Conservation (phyloP, 2,329 filamentous ascomycete species). For the Microcera coccophila region DNA sequence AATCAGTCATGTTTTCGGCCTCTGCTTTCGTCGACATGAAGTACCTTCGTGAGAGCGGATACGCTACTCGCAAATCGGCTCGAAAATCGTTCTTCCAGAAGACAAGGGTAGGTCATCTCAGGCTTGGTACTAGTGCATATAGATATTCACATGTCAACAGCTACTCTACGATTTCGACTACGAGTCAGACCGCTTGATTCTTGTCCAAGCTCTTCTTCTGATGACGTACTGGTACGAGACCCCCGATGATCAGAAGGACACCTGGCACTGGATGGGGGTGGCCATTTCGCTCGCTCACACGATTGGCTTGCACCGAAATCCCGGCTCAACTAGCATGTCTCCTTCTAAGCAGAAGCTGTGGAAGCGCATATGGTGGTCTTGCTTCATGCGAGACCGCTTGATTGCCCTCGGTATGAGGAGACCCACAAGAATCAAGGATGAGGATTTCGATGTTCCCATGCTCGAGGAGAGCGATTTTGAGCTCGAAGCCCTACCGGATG, state of each 20-base stretch:
- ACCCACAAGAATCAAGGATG: constrained; percentile 86
- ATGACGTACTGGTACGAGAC: constrained; percentile 99
- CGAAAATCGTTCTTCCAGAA: constrained; percentile 86
- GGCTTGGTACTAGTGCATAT: neutral
- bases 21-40: constrained; percentile 83
- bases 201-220: constrained; percentile 82
- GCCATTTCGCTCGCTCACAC: constrained; percentile 90
- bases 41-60: constrained; percentile 72
- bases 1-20: constrained; percentile 91
- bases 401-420: constrained; percentile 92
- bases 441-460: constrained; percentile 93
- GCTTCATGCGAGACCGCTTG: constrained; percentile 89
- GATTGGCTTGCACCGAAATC: constrained; percentile 87
- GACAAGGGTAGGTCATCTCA: constrained; percentile 62
- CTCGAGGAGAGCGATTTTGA: constrained; percentile 82
- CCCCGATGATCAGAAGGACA: constrained; percentile 94
- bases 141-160: constrained; percentile 36
- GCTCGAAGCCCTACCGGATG: constrained; percentile 62
- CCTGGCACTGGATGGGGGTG: constrained; percentile 98
- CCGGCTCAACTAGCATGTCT: constrained; percentile 70
- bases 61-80: constrained; percentile 71
- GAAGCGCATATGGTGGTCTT: constrained; percentile 98
- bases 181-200: constrained; percentile 80
- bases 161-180: constrained; percentile 94
- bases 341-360: constrained; percentile 72